These are phyloP conservation scores for Podaxis pistillaris DNA, from an alignment of 768 basidiomycete genomes.

Conservation along the genomic window DNA sequence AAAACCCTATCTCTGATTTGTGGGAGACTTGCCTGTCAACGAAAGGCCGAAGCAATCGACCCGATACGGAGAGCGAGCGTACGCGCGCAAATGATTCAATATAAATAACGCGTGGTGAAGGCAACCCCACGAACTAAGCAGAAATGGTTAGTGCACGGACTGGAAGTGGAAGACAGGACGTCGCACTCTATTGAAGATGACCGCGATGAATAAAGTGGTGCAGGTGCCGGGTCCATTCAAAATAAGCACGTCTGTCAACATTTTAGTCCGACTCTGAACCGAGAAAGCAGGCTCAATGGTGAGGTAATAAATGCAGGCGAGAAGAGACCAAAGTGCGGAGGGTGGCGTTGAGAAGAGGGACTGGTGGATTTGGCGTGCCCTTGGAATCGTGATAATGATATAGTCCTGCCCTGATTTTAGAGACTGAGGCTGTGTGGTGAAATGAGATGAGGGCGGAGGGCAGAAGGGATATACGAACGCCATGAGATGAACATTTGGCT, in stretches of 20 bases:
- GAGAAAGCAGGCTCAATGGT: slow-evolving; percentile 42
- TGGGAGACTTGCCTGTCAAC: slow-evolving; percentile 64
- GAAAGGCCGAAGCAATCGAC: slow-evolving; percentile 73
- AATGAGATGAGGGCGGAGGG: slow-evolving; percentile 2
- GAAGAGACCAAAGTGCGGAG: slow-evolving; percentile 62
- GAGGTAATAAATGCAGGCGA: slow-evolving; percentile 59
- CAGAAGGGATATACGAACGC: slow-evolving; percentile 16
- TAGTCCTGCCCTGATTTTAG: slow-evolving; percentile 28
- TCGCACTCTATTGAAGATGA: slow-evolving; percentile 67
- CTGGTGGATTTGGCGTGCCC: slow-evolving; percentile 88
- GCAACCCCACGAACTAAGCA: slow-evolving; percentile 68
- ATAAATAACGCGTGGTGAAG: slow-evolving; percentile 75
- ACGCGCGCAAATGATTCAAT: slow-evolving; percentile 95
- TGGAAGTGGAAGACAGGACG: slow-evolving; percentile 23
- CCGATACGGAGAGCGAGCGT: slow-evolving; percentile 75
- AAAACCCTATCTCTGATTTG: neutral
- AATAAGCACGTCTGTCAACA: slow-evolving; percentile 70
- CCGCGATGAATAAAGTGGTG: slow-evolving; percentile 70
- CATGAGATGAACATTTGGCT: slow-evolving; percentile 24
- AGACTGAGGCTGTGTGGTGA: slow-evolving; percentile 4
- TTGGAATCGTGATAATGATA: slow-evolving; percentile 68
- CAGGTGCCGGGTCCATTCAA: slow-evolving; percentile 97
- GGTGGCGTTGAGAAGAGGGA: slow-evolving; percentile 65
- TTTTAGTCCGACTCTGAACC: neutral
- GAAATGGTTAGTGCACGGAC: neutral